Conservation (phyloP, 2,329 filamentous ascomycete genomes). For the Diaporthe sp. region DNA sequence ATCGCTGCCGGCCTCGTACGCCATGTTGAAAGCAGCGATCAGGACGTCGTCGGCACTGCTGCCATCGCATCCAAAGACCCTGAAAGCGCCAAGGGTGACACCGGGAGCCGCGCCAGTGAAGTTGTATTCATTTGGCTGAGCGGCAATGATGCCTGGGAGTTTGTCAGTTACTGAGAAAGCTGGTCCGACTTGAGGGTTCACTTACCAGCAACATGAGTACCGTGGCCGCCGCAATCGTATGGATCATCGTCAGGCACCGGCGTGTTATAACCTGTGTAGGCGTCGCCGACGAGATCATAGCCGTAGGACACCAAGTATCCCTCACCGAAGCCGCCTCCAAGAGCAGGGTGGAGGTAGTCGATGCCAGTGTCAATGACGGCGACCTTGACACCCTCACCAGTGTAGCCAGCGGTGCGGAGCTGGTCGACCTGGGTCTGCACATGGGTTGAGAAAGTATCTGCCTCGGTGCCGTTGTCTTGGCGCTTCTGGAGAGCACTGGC, state of each 20-base stretch:
- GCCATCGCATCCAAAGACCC: conserved; percentile 47
- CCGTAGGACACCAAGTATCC: conserved; percentile 32
- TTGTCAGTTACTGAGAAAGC: background rate
- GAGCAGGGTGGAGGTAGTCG: conserved; percentile 52
- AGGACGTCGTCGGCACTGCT: conserved; percentile 50
- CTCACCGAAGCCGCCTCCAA: conserved; percentile 52
- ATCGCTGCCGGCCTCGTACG: conserved; percentile 52
- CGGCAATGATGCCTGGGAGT: conserved; percentile 53
- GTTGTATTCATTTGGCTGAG: conserved; percentile 49
- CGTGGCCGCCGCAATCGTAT: conserved; percentile 27
- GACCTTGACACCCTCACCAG: conserved; percentile 46
- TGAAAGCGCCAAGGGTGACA: conserved; percentile 53
- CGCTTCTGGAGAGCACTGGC: conserved; percentile 1
- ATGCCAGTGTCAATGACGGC: conserved; percentile 50
- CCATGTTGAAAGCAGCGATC: conserved; percentile 53
- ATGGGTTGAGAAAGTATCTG: conserved; percentile 40
- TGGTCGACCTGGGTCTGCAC: conserved; percentile 44
- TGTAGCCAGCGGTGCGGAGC: conserved; percentile 46
- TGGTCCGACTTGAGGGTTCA: no score
- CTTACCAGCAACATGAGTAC: conserved; percentile 34
- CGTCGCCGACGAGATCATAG: conserved; percentile 24
- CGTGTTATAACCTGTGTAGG: conserved; percentile 14
- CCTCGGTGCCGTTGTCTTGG: conserved; percentile 6
- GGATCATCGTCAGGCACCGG: conserved; percentile 22
- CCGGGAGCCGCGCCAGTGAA: conserved; percentile 54